phyloP scores from a whole-genome alignment of 768 basidiomycete genomes.

The Pluteus cervinus region DNA sequence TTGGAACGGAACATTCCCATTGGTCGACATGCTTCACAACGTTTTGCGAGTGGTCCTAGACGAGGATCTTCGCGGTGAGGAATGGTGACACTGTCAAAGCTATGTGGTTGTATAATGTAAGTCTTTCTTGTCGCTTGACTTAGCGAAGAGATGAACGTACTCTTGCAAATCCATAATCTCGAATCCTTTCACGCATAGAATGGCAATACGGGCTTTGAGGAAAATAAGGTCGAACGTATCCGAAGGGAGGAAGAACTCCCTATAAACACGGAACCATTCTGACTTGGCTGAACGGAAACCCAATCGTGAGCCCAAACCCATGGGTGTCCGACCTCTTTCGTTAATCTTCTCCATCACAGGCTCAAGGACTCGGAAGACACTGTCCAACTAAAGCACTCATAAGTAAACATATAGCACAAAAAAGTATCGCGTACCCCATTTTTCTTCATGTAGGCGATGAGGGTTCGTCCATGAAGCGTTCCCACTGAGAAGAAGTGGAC shows the following conservation, averaged over 20 bases:
- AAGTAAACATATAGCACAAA: background rate
- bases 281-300: conserved; percentile 76
- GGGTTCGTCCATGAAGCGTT: conserved; percentile 74
- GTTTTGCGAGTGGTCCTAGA: conserved; percentile 65
- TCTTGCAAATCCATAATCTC: conserved; percentile 96
- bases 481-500: conserved; percentile 97
- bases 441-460: conserved; percentile 96
- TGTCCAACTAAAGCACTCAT: conserved; percentile 50
- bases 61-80: conserved; percentile 66
- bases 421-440: conserved; percentile 51
- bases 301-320: conserved; percentile 65
- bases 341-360: conserved; percentile 90
- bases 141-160: conserved; percentile 41
- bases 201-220: conserved; percentile 88
- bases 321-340: conserved; percentile 65
- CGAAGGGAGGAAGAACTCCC: conserved; percentile 90
- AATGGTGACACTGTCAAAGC: conserved; percentile 83
- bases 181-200: conserved; percentile 90
- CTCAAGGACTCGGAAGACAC: conserved; percentile 95
- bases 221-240: conserved; percentile 90
- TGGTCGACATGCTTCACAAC: conserved; percentile 76
- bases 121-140: background rate
- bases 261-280: conserved; percentile 94
- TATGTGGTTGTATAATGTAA: conserved; percentile 26
- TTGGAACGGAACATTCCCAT: conserved; percentile 86